These are phyloP conservation scores for Eremochloa ophiuroides DNA, from an alignment of 176 grass and related monocot species.

Conservation along the genomic window DNA sequence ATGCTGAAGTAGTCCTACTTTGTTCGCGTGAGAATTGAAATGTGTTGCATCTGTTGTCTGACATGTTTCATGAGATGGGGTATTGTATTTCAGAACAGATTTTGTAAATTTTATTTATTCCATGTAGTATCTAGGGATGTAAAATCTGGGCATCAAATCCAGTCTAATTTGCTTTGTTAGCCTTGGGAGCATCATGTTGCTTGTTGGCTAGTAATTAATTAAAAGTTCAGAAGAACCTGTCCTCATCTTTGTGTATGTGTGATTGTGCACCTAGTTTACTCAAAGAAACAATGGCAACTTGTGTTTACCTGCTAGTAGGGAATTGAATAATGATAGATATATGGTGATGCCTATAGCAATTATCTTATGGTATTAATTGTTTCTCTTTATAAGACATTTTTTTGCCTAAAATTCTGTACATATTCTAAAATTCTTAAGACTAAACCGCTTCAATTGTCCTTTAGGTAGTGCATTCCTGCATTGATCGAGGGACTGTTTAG, in stretches of 20 bases:
- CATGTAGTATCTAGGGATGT: background rate
- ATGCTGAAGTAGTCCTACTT: background rate
- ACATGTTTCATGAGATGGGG: background rate
- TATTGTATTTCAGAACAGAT: background rate
- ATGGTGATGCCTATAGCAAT: too few relatives aligned
- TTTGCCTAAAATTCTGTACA: background rate
- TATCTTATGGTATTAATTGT: too few relatives aligned
- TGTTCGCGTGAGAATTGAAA: background rate
- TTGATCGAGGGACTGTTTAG: background rate
- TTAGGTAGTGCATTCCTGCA: background rate
- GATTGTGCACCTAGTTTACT: background rate
- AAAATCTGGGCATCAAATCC: background rate
- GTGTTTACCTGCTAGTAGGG: background rate
- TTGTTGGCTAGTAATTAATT: background rate
- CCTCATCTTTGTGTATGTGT: background rate
- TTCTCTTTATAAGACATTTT: background rate
- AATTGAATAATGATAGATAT: background rate
- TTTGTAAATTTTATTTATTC: background rate
- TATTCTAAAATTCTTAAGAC: background rate
- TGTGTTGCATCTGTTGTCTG: background rate
- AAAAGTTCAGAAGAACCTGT: background rate
- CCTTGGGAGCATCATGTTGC: background rate
- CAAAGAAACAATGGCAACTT: background rate
- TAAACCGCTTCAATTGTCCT: background rate
- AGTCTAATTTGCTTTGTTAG: background rate